Base-by-base conservation (phyloP, 23 red algal genomes). In the Gracilaria domingensis region DNA sequence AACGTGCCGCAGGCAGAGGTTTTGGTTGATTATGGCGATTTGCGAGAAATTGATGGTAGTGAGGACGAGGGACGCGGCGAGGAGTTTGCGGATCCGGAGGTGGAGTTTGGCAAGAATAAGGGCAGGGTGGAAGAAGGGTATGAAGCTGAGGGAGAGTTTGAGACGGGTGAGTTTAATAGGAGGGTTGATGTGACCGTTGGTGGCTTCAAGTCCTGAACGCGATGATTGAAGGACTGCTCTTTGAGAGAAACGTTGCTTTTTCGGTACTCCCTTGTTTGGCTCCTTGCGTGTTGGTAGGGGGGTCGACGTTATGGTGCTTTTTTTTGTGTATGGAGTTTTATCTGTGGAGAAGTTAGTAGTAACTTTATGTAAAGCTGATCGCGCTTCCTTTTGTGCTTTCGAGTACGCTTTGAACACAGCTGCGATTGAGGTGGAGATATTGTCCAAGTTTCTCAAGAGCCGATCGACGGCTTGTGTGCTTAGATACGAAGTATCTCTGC, bases 81-180 rank as follows among this genome's bases (percentile, higher is more conserved):
- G 6, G 72, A 77, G 20, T 77, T 77, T 34, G 23, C 25, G 2
- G 72, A 77, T 34, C 72, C 72, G 5, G 72, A 77, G 25, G 45
- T 77, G 40, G 72, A 77, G 72, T 45, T 45, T 50, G 72, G 72
- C 7, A 45, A 51, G 40, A 25, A 26, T 28, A 51, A 77, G 45
- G 72, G 21, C n/a, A 50, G 39, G 42, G 23, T 51, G 39, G 40
- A 51, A 11, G 38, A 49, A 0, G 72, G 25, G 45, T 51, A 77
- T 25, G 72, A 77, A 77, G 72, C 38, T 20, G 72, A 77, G 45
- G 40, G 38, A 17, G 72, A 49, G 39, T 77, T 77, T 77, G 72
- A 77, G 72, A 42, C 64, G 64, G 64, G 28, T 0, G 64, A 37
- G 64, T 34, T 69, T 38, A 9, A 37, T 32, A 32, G 64, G 26